Evolutionary conservation across 768 basidiomycete genomes (phyloP).

Genomic region (Sistotremastrum suecicum): DNA sequence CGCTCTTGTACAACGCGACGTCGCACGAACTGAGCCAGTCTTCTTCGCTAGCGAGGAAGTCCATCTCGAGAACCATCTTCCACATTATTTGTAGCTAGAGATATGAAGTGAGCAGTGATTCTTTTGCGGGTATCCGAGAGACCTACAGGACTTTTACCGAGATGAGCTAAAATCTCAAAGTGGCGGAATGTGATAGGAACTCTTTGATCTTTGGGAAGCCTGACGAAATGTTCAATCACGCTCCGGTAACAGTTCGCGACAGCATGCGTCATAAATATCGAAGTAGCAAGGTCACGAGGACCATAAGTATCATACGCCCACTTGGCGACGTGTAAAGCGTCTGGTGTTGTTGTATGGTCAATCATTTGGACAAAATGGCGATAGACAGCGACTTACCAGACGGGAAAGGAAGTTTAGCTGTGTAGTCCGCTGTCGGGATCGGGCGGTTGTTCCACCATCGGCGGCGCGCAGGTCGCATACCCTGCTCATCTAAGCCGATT

Average conservation of each 20-base stretch:
- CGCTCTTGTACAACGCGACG: no score
- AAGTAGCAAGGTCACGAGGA: slow-evolving; percentile 39
- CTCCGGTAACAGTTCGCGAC: slow-evolving; percentile 33
- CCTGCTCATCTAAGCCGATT: slow-evolving; percentile 61
- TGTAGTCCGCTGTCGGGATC: slow-evolving; percentile 17
- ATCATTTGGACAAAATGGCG: neutral
- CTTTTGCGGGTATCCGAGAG: neutral
- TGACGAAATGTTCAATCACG: neutral
- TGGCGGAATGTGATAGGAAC: slow-evolving; percentile 67
- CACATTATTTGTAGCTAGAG: no score
- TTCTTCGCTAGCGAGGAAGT: slow-evolving; percentile 52
- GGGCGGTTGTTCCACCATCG: slow-evolving; percentile 34
- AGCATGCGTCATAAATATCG: slow-evolving; percentile 60
- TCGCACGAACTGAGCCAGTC: slow-evolving; percentile 33
- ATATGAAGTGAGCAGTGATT: neutral
- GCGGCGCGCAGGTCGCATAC: slow-evolving; percentile 42
- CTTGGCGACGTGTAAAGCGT: slow-evolving; percentile 39
- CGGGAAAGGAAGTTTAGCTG: slow-evolving; percentile 44
- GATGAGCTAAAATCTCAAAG: slow-evolving; percentile 56
- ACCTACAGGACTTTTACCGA: slow-evolving; percentile 49
- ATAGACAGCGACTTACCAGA: slow-evolving; percentile 27
- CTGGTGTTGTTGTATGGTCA: slow-evolving; percentile 20
- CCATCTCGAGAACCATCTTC: no score
- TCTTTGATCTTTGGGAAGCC: slow-evolving; percentile 12
- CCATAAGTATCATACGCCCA: slow-evolving; percentile 51